Percentiles rank a stretch among this genome's conserved stretches.
These are phyloP conservation scores for Botrytis hyacinthi DNA, from an alignment of 2,329 filamentous ascomycete genomes.

Conservation along the genomic window DNA sequence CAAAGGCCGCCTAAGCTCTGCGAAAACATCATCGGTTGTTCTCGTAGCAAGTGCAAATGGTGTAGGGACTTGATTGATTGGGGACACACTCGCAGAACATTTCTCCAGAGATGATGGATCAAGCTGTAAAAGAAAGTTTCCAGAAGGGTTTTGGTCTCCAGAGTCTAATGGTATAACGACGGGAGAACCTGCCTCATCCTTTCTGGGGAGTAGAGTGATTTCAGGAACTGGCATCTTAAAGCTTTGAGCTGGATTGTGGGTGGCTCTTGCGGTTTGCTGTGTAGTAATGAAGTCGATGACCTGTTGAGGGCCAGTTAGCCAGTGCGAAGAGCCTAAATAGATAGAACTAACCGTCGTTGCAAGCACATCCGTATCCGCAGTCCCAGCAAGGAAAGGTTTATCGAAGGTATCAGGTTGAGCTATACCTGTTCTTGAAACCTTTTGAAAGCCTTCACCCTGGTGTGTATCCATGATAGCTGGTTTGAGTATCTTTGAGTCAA, in stretches of 20 bases:
- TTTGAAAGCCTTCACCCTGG: background rate
- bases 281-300: background rate
- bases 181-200: background rate
- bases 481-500: background rate
- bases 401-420: background rate
- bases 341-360: background rate
- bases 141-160: background rate
- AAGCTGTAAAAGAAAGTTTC: background rate
- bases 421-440: background rate
- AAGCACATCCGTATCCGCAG: background rate
- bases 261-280: background rate
- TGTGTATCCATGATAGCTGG: background rate
- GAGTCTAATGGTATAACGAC: background rate
- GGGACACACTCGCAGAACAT: slow-evolving; percentile 23
- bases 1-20: slow-evolving; percentile 29
- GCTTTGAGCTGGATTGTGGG: background rate
- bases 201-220: background rate
- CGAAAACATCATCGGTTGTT: slow-evolving; percentile 35
- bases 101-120: slow-evolving; percentile 23
- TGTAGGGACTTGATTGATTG: slow-evolving; percentile 17
- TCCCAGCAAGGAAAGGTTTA: background rate
- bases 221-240: background rate
- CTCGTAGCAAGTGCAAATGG: slow-evolving; percentile 28
- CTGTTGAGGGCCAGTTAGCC: background rate
- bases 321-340: background rate